Evolutionary conservation across 1,284 basidiomycete genomes (phyloP), one percentile per base, ranked within the genome.

Genomic region (Baeospora myosura): DNA sequence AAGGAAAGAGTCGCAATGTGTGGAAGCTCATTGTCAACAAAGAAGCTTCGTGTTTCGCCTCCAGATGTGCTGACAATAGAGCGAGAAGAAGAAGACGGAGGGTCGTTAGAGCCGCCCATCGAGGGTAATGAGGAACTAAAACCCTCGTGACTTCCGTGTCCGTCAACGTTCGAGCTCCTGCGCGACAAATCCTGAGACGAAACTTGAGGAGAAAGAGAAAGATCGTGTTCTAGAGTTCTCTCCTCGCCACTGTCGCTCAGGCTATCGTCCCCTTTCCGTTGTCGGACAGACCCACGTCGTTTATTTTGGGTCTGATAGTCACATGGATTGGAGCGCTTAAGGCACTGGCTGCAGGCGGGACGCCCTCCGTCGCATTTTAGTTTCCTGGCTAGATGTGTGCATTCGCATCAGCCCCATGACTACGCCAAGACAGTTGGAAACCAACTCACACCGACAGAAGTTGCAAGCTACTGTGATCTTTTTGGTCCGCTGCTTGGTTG

Each of bases 391-490:
- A 46, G 44, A 46, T 35, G 28, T 12, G n/a, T 39, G 45, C 29
- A 48, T 45, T 30, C 5, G n/a, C n/a, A n/a, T n/a, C n/a, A n/a
- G n/a, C n/a, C n/a, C n/a, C n/a, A n/a, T n/a, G n/a, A n/a, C n/a
- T n/a, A n/a, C n/a, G n/a, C n/a, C n/a, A n/a, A n/a, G n/a, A n/a
- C n/a, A n/a, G n/a, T n/a, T n/a, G n/a, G n/a, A n/a, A n/a, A n/a
- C n/a, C n/a, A 33, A 69, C 83, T 65, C 58, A 88, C 84, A 88
- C 48, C 84, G 79, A 64, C 84, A 88, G 61, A 88, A 88, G 60
- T 88, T 87, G 66, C 84, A 88, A 37, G 84, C 84, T 38, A 88
- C 83, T 14, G 81, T 85, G 43, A 87, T 88, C 62, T 88, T 88
- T 67, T 86, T 86, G 34, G 76, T 71, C 41, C 82, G 71, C 49